Base-by-base conservation (phyloP, 805 yeast species). In the Suhomyces sp. region DNA sequence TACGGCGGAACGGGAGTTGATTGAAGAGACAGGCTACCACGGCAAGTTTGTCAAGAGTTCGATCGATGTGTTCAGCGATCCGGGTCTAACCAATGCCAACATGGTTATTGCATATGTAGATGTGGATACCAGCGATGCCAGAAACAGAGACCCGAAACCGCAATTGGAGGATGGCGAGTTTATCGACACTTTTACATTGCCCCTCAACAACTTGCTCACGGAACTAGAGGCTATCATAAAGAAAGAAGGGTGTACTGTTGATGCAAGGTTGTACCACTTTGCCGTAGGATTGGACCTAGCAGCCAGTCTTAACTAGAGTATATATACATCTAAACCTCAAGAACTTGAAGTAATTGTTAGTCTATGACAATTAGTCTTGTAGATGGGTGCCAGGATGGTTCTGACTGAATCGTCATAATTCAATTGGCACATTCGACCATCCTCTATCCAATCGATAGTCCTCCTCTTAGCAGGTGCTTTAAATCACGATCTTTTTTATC, bases 21-120 rank as follows among this genome's bases (percentile, higher is more conserved):
- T 80, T 46, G 99, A 93, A 67, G 99, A 93, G 64, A 92, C 98
- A 0, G 99, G 99, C 0, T 92, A 87, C 65, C 73, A 85, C 44
- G 97, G 97, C 6, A 80, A 70, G 43, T 85, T 83, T 45, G 55
- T 57, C 15, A 62, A 64, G 19, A 63, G 60, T 53, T 61, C 71
- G 5, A 51, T 57, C 10, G 63, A 58, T n/a, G 57, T 86, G 61
- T 87, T 70, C 67, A 84, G 85, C 57, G 96, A 89, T 64, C 96
- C 96, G 0, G 96, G 96, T 1, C 53, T 89, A 65, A 87, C 96
- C 59, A 91, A 93, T 67, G 93, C 97, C 17, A 92, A 88, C 62
- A 76, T 89, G 73, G 84, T 85, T 21, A 71, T 93, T 53, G 94
- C 93, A 1, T 84, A 85, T 25, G 88, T 89, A 12, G 81, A 85